phyloP scores from a whole-genome alignment of 2,329 filamentous ascomycete genomes.

The Tolypocladium tundrense region DNA sequence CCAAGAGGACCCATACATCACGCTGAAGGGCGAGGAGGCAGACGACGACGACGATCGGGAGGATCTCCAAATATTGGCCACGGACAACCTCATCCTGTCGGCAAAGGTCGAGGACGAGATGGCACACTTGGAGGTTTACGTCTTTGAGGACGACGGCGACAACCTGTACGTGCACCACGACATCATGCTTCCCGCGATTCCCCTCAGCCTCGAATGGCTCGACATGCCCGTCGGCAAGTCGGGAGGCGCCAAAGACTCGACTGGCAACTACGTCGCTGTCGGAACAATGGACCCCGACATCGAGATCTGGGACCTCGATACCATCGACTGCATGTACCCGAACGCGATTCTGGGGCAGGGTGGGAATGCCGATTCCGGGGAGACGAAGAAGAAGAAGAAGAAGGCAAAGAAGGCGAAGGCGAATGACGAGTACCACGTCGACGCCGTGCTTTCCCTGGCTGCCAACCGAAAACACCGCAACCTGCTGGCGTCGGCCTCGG shows the following conservation, averaged over 20 bases:
- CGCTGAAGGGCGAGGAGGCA: slow-evolving; percentile 57
- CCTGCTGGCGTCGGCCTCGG: slow-evolving; percentile 85
- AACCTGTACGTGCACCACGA: slow-evolving; percentile 99
- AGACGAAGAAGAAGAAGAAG: slow-evolving; percentile 69
- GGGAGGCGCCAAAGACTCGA: slow-evolving; percentile 48
- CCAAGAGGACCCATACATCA: slow-evolving; percentile 94
- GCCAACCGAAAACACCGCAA: slow-evolving; percentile 92
- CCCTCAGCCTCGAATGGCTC: slow-evolving; percentile 90
- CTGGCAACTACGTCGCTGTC: slow-evolving; percentile 86
- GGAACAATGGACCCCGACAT: slow-evolving; percentile 98
- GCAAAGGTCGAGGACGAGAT: slow-evolving; percentile 96
- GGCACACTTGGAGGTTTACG: slow-evolving; percentile 91
- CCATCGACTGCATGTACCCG: slow-evolving; percentile 95
- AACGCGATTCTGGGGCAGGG: slow-evolving; percentile 87
- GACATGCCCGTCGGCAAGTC: slow-evolving; percentile 78
- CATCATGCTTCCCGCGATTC: slow-evolving; percentile 96
- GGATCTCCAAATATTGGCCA: slow-evolving; percentile 84
- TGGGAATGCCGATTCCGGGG: slow-evolving; percentile 38
- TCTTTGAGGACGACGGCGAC: slow-evolving; percentile 90
- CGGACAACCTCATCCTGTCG: slow-evolving; percentile 85
- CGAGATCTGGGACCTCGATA: slow-evolving; percentile 95
- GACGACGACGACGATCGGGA: slow-evolving; percentile 78
- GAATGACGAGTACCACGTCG: slow-evolving; percentile 88
- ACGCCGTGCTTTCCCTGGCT: slow-evolving; percentile 82
- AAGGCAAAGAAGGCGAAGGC: slow-evolving; percentile 66